Conservation (phyloP, 495 filamentous ascomycete genomes). For the Massariosphaeria phaeospora region DNA sequence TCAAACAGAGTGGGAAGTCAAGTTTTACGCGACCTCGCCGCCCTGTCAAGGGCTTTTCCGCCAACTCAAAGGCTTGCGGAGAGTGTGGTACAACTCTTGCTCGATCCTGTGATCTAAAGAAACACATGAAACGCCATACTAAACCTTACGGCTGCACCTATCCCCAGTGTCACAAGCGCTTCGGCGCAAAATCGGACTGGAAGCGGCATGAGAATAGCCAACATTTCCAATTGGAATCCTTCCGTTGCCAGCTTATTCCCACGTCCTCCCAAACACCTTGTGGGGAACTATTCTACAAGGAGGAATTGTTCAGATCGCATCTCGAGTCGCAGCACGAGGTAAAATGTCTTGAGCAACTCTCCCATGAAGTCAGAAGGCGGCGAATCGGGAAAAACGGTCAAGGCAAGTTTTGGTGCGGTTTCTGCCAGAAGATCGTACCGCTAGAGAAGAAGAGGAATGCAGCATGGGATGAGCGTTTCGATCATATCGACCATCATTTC, state of each 20-base stretch:
- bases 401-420: constrained; percentile 82
- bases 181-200: constrained; percentile 95
- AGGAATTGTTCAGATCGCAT: constrained; percentile 56
- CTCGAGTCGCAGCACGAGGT: constrained; percentile 45
- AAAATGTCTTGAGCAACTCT: constrained; percentile 3
- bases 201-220: constrained; percentile 91
- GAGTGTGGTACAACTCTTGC: neutral
- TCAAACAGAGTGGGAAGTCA: constrained; percentile 17
- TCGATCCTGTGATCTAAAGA: constrained; percentile 49
- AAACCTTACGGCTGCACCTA: constrained; percentile 88
- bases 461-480: constrained; percentile 71
- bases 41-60: neutral
- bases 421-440: constrained; percentile 59
- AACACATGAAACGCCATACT: constrained; percentile 82
- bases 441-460: constrained; percentile 49
- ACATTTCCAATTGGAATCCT: constrained; percentile 70
- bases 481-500: constrained; percentile 85
- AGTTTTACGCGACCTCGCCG: neutral
- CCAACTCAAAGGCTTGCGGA: constrained; percentile 11
- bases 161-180: constrained; percentile 63
- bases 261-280: constrained; percentile 30
- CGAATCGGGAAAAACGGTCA: constrained; percentile 67
- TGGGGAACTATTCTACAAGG: constrained; percentile 48
- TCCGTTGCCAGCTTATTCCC: constrained; percentile 56
- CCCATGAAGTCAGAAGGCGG: constrained; percentile 38